A percentile compares a stretch with the other conserved stretches of the same genome.
phyloP scores from a whole-genome alignment of 2,329 filamentous ascomycete genomes.

The Fusarium sp. region DNA sequence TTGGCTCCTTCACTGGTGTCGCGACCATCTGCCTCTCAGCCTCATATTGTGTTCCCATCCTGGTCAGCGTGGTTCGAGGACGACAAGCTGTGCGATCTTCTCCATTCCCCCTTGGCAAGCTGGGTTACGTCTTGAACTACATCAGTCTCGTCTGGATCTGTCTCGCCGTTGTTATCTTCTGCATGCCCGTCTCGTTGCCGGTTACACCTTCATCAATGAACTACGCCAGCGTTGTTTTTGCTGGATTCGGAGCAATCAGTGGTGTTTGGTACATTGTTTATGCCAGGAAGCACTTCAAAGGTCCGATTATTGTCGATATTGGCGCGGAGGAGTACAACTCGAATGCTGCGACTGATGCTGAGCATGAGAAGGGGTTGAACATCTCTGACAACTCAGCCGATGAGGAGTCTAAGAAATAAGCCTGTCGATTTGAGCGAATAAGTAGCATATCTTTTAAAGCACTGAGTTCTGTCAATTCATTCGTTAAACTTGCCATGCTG shows the following conservation, averaged over 20 bases:
- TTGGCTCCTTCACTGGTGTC: slow-evolving; percentile 83
- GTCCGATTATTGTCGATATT: slow-evolving; percentile 54
- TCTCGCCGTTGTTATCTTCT: slow-evolving; percentile 79
- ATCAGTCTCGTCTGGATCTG: slow-evolving; percentile 76
- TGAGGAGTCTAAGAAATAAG: slow-evolving; percentile 21
- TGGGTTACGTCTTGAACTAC: slow-evolving; percentile 76
- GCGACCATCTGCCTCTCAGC: slow-evolving; percentile 82
- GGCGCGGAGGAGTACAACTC: slow-evolving; percentile 20
- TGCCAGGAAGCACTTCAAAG: slow-evolving; percentile 72
- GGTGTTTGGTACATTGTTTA: slow-evolving; percentile 71
- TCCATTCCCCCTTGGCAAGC: slow-evolving; percentile 74
- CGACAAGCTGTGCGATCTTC: slow-evolving; percentile 72
- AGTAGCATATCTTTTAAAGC: background rate
- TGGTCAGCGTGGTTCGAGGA: slow-evolving; percentile 76
- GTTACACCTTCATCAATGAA: slow-evolving; percentile 71
- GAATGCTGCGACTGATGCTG: slow-evolving; percentile 6
- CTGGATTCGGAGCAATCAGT: slow-evolving; percentile 69
- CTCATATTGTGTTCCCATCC: slow-evolving; percentile 80
- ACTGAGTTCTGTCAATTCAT: background rate
- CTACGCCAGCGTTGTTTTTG: slow-evolving; percentile 74
- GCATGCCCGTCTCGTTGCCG: slow-evolving; percentile 74
- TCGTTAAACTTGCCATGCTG: background rate
- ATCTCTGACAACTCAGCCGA: slow-evolving; percentile 26
- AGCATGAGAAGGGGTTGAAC: slow-evolving; percentile 22
- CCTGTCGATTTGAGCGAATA: background rate